These are phyloP conservation scores for Larix kaempferi DNA, from an alignment of 75 land plant species.

Conservation along the genomic window DNA sequence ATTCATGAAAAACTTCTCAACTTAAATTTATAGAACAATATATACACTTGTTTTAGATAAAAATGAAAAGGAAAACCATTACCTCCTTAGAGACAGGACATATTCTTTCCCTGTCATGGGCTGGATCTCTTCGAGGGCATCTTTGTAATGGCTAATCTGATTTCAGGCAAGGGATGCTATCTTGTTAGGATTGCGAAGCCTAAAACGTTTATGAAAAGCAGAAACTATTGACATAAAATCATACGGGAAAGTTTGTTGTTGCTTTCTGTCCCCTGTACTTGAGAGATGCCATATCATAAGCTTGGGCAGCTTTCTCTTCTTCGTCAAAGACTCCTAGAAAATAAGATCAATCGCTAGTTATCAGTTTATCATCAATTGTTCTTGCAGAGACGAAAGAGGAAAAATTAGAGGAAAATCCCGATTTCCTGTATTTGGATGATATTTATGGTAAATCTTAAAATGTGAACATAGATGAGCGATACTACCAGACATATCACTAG, in stretches of 20 bases:
- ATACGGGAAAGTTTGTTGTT: conserved; percentile 83
- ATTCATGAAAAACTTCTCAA: background rate
- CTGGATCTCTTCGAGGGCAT: conserved; percentile 74
- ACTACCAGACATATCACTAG: no score
- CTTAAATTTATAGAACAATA: background rate
- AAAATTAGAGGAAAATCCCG: no score
- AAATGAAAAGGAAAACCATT: background rate
- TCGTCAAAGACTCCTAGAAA: conserved; percentile 84
- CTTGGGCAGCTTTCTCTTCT: conserved; percentile 93
- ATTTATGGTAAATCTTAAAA: no score
- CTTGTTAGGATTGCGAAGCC: background rate
- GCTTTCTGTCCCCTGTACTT: conserved; percentile 91
- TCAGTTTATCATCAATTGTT: no score
- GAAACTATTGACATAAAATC: background rate
- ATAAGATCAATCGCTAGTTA: background rate
- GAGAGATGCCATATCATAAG: conserved; percentile 93
- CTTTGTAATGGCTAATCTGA: conserved; percentile 52
- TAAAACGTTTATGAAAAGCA: background rate
- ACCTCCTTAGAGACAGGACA: conserved; percentile 77
- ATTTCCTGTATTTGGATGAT: no score
- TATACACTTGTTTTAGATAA: background rate
- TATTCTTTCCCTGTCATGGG: conserved; percentile 76
- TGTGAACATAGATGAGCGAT: no score
- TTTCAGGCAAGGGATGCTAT: background rate
- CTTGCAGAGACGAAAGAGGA: no score